Base-by-base conservation (phyloP, 1,139 yeast genomes). In the Magnusiomyces starmeri region DNA sequence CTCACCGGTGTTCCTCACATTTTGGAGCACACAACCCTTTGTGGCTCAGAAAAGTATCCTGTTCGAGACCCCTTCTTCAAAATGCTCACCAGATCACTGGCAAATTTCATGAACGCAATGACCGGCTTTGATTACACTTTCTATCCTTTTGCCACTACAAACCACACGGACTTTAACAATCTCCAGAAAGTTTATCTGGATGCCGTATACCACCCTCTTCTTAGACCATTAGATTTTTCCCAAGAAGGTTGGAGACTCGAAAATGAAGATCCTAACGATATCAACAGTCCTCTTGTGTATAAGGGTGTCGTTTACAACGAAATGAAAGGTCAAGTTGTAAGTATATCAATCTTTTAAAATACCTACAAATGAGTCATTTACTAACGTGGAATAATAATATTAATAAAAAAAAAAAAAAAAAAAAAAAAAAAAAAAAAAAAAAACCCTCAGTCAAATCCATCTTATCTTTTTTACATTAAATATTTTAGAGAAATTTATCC, bases 241-340 rank as follows among this genome's bases (percentile, higher is more conserved):
- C 98, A 94, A 71, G 99, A 92, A 70, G 99, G 99, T 40, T 92
- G 99, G 99, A 79, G 99, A 66, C 72, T 94, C 46, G 99, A 92
- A 66, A 81, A 87, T 60, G 79, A 79, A 52, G 75, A 74, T 48
- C 70, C 81, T 24, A 55, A 58, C 14, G 90, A 90, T 63, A 70
- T 72, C 8, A 57, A 62, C 0, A 75, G 86, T 18, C 85, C 87
- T 1, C 66, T 92, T 48, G 75, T 73, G 8, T 88, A 87, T 66
- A 92, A 92, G 69, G 99, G 99, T 40, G 98, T 92, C 34, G 99
- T 92, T 1, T 92, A 85, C 68, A 92, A 92, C 65, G 99, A 92
- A 70, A 92, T 92, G 99, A 92, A 94, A 68, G 99, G 99, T 4
- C 97, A 92, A 70, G 81, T 88, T n/a, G n/a, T n/a, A n/a, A n/a